Evolutionary conservation across 768 basidiomycete genomes (phyloP).

Genomic region (Cyclocybe cylindracea): DNA sequence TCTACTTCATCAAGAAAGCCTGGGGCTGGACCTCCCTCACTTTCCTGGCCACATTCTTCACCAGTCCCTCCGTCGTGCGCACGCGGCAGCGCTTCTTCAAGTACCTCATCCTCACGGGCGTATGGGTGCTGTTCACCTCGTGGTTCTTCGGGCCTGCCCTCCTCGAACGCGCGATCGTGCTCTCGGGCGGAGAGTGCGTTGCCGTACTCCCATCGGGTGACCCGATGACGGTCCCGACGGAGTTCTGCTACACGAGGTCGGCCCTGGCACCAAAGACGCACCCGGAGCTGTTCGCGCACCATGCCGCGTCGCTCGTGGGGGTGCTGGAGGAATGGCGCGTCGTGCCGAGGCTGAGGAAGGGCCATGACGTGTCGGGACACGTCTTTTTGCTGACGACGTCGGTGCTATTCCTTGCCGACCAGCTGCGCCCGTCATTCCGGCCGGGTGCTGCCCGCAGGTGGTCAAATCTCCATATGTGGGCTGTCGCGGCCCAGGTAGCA

Average conservation of each 20-base stretch:
- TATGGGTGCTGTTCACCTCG: slow-evolving; percentile 75
- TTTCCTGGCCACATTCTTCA: slow-evolving; percentile 60
- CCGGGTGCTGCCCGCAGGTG: slow-evolving; percentile 28
- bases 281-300: slow-evolving; percentile 55
- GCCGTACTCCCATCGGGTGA: slow-evolving; percentile 59
- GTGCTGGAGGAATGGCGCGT: slow-evolving; percentile 41
- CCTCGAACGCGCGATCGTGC: slow-evolving; percentile 61
- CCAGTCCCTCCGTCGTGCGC: slow-evolving; percentile 49
- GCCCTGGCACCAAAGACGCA: slow-evolving; percentile 61
- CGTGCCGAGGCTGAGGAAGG: slow-evolving; percentile 66
- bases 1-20: slow-evolving; percentile 83
- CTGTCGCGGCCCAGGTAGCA: slow-evolving; percentile 44
- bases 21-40: slow-evolving; percentile 88
- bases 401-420: slow-evolving; percentile 75
- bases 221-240: slow-evolving; percentile 51
- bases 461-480: slow-evolving; percentile 45
- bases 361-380: slow-evolving; percentile 95
- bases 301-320: background rate
- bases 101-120: slow-evolving; percentile 58
- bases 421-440: slow-evolving; percentile 60
- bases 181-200: slow-evolving; percentile 80
- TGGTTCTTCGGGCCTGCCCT: slow-evolving; percentile 92
- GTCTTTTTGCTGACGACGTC: slow-evolving; percentile 86
- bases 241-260: slow-evolving; percentile 55
- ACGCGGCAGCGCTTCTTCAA: slow-evolving; percentile 45